Evolutionary conservation across 768 basidiomycete species (phyloP).

Genomic region (Kondoa subrosea): DNA sequence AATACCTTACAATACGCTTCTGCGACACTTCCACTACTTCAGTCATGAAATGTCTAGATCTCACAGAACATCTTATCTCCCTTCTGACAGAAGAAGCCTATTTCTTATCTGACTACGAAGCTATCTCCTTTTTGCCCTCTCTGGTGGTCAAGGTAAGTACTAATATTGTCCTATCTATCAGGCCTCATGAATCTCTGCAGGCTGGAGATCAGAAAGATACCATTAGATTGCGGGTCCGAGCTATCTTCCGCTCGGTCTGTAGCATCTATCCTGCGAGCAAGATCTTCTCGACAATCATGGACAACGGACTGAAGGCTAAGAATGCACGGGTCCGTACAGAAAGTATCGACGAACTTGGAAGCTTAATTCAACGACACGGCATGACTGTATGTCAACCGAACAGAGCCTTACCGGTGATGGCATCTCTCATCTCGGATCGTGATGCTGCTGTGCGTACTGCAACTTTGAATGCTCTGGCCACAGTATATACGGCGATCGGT

Average conservation of each 20-base stretch:
- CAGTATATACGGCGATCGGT: constrained; percentile 63
- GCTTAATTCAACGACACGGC: constrained; percentile 63
- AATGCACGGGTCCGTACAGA: constrained; percentile 83
- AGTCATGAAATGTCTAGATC: constrained; percentile 69
- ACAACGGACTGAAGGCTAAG: constrained; percentile 75
- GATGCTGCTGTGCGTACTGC: constrained; percentile 79
- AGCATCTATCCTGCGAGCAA: constrained; percentile 87
- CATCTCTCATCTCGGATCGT: constrained; percentile 67
- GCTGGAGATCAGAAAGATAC: constrained; percentile 82
- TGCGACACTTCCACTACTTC: constrained; percentile 84
- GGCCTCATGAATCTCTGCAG: constrained; percentile 35
- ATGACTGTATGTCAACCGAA: constrained; percentile 60
- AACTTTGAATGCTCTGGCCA: constrained; percentile 63
- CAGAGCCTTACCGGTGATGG: constrained; percentile 62
- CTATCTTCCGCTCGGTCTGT: constrained; percentile 65
- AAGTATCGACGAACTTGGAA: constrained; percentile 60
- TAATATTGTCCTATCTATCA: neutral
- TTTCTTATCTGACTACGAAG: constrained; percentile 71
- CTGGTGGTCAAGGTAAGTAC: constrained; percentile 62
- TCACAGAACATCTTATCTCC: constrained; percentile 57
- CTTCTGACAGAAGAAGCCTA: constrained; percentile 57
- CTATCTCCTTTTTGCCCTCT: constrained; percentile 70
- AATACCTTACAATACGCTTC: constrained; percentile 77
- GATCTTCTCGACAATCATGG: constrained; percentile 68
- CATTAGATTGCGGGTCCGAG: constrained; percentile 59